Evolutionary conservation across 768 basidiomycete genomes (phyloP).

Genomic region (Goffeauzyma gilvescens): DNA sequence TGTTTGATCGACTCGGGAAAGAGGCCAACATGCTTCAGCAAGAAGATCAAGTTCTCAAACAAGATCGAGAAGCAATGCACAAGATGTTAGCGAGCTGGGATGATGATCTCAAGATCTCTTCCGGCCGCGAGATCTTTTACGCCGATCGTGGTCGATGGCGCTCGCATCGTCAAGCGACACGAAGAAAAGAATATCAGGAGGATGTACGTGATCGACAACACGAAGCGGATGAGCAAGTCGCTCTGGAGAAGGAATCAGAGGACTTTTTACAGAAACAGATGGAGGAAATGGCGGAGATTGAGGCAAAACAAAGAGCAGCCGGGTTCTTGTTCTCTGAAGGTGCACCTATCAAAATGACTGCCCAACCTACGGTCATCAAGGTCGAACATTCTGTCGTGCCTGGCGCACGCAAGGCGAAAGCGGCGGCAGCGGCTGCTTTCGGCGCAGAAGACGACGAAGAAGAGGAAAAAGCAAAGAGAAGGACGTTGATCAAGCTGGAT

Average conservation of each 20-base stretch:
- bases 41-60: too few relatives aligned
- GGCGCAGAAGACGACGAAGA: constrained; percentile 73
- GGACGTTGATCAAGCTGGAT: constrained; percentile 73
- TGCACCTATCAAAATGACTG: constrained; percentile 68
- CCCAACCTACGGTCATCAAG: too few relatives aligned
- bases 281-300: constrained; percentile 84
- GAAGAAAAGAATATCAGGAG: constrained; percentile 54
- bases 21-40: too few relatives aligned
- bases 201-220: constrained; percentile 64
- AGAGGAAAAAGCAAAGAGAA: constrained; percentile 64
- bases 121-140: constrained; percentile 82
- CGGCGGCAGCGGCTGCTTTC: constrained; percentile 42
- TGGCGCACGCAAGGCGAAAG: too few relatives aligned
- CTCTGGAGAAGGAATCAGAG: constrained; percentile 74
- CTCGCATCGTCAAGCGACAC: constrained; percentile 46
- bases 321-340: constrained; percentile 81
- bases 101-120: constrained; percentile 81
- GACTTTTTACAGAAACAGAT: constrained; percentile 82
- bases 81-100: constrained; percentile 55
- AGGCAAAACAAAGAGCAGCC: constrained; percentile 74
- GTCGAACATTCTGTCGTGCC: too few relatives aligned
- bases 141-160: constrained; percentile 84
- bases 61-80: constrained; percentile 13
- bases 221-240: constrained; percentile 71
- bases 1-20: too few relatives aligned